Evolutionary conservation across 305 asterid species (phyloP).

Genomic region (Fraxinus xanthoxyloides): DNA sequence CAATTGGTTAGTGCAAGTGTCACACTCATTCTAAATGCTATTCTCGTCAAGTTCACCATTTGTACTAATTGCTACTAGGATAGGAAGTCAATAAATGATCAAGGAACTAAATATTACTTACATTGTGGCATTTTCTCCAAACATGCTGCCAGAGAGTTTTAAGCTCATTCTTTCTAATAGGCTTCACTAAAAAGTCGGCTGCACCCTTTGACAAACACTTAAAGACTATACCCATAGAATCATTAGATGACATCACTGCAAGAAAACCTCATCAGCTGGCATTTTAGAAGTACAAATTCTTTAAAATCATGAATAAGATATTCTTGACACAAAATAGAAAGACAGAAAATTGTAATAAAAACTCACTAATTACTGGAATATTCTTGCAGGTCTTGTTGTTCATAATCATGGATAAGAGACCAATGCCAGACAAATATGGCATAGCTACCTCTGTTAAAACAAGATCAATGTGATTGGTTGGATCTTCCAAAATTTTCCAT

Average conservation of each 20-base stretch:
- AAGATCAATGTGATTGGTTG: constrained; percentile 67
- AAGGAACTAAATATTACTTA: constrained; percentile 33
- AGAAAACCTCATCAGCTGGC: constrained; percentile 25
- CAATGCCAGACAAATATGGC: constrained; percentile 80
- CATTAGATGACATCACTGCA: constrained; percentile 97
- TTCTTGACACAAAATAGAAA: not conserved
- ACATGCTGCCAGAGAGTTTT: constrained; percentile 92
- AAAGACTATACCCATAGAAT: constrained; percentile 81
- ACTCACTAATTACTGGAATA: constrained; percentile 90
- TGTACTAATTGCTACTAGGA: not conserved
- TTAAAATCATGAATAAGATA: not conserved
- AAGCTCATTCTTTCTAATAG: constrained; percentile 86
- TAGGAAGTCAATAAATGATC: not conserved
- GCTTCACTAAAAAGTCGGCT: constrained; percentile 84
- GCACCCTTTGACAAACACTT: constrained; percentile 93
- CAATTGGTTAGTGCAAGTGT: constrained; percentile 2
- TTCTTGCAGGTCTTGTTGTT: constrained; percentile 76
- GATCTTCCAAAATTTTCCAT: constrained; percentile 78
- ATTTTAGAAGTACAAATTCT: constrained; percentile 4
- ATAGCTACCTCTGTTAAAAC: constrained; percentile 82
- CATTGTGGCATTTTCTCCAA: constrained; percentile 91
- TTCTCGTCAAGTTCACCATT: not conserved
- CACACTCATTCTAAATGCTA: not conserved
- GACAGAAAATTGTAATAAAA: constrained; percentile 6
- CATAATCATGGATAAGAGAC: constrained; percentile 81